These are phyloP conservation scores for Neofusicoccum umdonicola DNA, from an alignment of 2,329 filamentous ascomycete species.

Conservation along the genomic window DNA sequence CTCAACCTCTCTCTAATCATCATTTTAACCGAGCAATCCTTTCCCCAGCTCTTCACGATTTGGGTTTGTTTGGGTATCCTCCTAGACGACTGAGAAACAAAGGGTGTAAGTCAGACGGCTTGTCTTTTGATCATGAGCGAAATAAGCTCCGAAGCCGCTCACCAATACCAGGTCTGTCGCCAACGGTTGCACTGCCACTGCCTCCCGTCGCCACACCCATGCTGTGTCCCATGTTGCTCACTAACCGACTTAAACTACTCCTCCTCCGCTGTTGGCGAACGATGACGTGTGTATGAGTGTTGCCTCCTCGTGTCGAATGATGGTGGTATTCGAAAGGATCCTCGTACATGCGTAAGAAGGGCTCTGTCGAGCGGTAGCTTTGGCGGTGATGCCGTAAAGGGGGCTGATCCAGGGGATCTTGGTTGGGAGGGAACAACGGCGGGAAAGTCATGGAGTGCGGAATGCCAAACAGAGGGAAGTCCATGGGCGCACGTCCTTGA, in stretches of 20 bases:
- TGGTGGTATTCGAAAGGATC: not conserved
- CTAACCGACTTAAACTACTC: not conserved
- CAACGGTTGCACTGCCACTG: not conserved
- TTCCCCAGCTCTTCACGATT: too few species aligned
- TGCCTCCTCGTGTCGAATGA: not conserved
- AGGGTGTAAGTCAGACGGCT: too few species aligned
- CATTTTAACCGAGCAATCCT: too few species aligned
- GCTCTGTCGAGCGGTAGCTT: not conserved
- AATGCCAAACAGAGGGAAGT: not conserved
- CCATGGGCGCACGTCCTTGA: not conserved
- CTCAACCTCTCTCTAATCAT: too few species aligned
- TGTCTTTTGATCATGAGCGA: not conserved
- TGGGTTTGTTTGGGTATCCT: too few species aligned
- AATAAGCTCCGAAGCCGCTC: constrained; percentile 10
- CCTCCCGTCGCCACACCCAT: not conserved
- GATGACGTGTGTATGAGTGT: not conserved
- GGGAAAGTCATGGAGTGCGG: not conserved
- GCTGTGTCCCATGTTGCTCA: constrained; percentile 6
- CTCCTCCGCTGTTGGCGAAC: not conserved
- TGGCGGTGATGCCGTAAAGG: not conserved
- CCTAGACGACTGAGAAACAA: too few species aligned
- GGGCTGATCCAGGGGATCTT: not conserved
- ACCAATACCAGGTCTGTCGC: constrained; percentile 9
- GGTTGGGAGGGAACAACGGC: not conserved
- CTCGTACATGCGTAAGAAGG: not conserved